Evolutionary conservation across 805 yeast species (phyloP).

Genomic region (Metschnikowia koreensis): DNA sequence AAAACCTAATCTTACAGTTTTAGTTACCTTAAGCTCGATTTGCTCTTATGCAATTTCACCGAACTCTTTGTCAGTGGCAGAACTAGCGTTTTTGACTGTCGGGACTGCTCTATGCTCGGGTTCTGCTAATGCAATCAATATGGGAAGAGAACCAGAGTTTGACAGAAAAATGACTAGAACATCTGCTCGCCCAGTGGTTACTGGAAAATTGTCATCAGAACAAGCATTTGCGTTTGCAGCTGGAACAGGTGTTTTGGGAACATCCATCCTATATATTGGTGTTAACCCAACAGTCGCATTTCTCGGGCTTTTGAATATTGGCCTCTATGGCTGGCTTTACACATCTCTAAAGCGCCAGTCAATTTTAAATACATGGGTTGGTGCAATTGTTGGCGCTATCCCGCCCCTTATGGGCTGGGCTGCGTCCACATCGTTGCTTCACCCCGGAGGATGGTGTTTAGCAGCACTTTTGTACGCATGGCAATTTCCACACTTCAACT

Average conservation of each 20-base stretch:
- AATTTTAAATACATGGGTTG: slow-evolving; percentile 95
- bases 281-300: slow-evolving; percentile 83
- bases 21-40: slow-evolving; percentile 88
- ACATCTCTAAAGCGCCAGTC: slow-evolving; percentile 85
- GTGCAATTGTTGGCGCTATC: slow-evolving; percentile 97
- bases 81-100: slow-evolving; percentile 66
- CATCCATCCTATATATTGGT: slow-evolving; percentile 65
- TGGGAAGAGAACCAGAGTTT: slow-evolving; percentile 93
- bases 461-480: slow-evolving; percentile 91
- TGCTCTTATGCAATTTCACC: slow-evolving; percentile 95
- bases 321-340: slow-evolving; percentile 84
- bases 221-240: slow-evolving; percentile 85
- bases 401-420: slow-evolving; percentile 99
- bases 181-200: slow-evolving; percentile 82
- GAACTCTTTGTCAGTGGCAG: slow-evolving; percentile 66
- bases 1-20: slow-evolving; percentile 82
- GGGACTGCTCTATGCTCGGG: slow-evolving; percentile 91
- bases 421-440: slow-evolving; percentile 64
- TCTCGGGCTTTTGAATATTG: slow-evolving; percentile 78
- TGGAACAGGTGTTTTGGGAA: slow-evolving; percentile 68
- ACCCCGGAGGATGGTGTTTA: slow-evolving; percentile 94
- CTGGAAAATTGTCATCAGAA: slow-evolving; percentile 68
- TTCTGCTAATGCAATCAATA: slow-evolving; percentile 94
- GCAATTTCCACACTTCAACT: slow-evolving; percentile 98
- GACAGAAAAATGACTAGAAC: slow-evolving; percentile 89